A percentile compares a stretch with the other conserved stretches of the same genome.
phyloP scores from a whole-genome alignment of 106 monocot genomes.

The Xerophyta viscosa region DNA sequence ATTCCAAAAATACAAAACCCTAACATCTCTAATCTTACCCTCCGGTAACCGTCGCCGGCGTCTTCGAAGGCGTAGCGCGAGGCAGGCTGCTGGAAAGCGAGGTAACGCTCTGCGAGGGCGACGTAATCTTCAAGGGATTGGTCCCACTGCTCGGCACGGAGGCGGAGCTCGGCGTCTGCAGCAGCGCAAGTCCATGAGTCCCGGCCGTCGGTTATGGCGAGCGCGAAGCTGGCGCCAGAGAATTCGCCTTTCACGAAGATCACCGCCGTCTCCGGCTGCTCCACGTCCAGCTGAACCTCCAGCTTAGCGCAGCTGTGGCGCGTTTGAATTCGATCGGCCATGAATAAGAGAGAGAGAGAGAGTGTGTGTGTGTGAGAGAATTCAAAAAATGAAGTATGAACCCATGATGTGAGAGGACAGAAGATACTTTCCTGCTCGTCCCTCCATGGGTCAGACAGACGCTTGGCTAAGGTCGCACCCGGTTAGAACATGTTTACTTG shows the following conservation, averaged over 20 bases:
- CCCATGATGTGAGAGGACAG: no score
- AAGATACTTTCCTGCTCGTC: no score
- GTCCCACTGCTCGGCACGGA: constrained; percentile 93
- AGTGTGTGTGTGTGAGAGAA: no score
- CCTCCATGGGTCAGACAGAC: no score
- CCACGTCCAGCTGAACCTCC: constrained; percentile 20
- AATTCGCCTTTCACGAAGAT: constrained; percentile 86
- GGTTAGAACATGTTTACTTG: no score
- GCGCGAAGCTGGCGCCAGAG: constrained; percentile 52
- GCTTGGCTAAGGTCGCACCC: no score
- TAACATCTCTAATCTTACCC: constrained; percentile 27
- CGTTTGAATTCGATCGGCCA: no score
- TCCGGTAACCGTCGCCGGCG: constrained; percentile 50
- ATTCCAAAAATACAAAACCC: not conserved
- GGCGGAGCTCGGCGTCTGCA: constrained; percentile 48
- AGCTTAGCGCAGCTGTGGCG: constrained; percentile 72
- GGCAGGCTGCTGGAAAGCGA: constrained; percentile 68
- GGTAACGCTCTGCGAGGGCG: constrained; percentile 55
- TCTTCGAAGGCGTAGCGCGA: constrained; percentile 77
- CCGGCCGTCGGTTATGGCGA: constrained; percentile 76
- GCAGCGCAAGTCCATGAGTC: constrained; percentile 66
- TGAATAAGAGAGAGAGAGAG: no score
- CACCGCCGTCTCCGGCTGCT: not conserved
- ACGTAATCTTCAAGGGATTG: constrained; percentile 58
- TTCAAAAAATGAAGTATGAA: no score